These are phyloP conservation scores for Dictyostelium citrinum DNA, from an alignment of 78 protist species.

Conservation along the genomic window DNA sequence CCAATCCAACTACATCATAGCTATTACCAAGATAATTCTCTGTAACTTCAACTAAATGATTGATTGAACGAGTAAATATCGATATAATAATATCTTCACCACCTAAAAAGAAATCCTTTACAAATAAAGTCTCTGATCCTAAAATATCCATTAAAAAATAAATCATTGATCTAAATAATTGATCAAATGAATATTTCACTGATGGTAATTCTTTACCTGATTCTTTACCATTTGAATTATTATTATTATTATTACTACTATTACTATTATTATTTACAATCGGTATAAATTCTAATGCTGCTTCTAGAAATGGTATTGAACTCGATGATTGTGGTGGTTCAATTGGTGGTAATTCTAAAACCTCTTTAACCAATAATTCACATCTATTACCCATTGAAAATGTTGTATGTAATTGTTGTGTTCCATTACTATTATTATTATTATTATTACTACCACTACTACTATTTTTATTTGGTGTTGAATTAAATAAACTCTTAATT, in stretches of 20 bases:
- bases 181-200: conserved; percentile 62
- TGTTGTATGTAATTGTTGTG: background rate
- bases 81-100: conserved; percentile 40
- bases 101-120: conserved; percentile 55
- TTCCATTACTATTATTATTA: too few species aligned
- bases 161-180: conserved; percentile 31
- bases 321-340: conserved; percentile 37
- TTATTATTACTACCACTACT: too few species aligned
- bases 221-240: background rate
- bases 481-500: conserved; percentile 8
- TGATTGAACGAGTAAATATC: conserved; percentile 1
- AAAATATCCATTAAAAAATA: conserved; percentile 57
- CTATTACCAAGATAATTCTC: background rate
- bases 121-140: conserved; percentile 7
- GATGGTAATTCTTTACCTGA: background rate
- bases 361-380: background rate
- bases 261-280: background rate
- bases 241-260: background rate
- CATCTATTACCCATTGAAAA: background rate
- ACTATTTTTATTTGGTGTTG: background rate
- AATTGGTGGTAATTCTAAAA: conserved; percentile 26
- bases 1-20: conserved; percentile 3
- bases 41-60: background rate
- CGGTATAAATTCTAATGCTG: background rate
- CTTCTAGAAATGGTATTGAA: conserved; percentile 18